Evolutionary conservation across 148 eudicot genomes (phyloP).

Genomic region (Bassia scoparia): DNA sequence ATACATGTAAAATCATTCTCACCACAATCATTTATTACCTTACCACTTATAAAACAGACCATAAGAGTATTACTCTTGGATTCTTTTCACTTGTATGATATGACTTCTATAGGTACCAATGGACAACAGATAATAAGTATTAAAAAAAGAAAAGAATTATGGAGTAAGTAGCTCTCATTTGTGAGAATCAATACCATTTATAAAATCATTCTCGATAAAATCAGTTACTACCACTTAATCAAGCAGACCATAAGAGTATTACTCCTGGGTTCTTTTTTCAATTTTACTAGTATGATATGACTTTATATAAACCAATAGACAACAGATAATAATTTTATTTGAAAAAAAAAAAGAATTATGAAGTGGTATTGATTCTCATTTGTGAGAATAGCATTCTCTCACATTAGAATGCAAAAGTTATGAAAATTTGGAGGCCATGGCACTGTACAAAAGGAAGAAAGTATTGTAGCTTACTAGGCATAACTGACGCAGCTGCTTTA

Average conservation of each 20-base stretch:
- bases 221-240: not conserved
- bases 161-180: not conserved
- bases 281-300: no score
- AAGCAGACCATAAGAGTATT: not conserved
- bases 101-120: not conserved
- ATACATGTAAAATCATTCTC: not conserved
- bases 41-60: not conserved
- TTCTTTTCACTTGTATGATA: not conserved
- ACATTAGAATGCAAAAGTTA: not conserved
- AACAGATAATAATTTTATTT: not conserved
- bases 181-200: no score
- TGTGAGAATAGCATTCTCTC: constrained; percentile 2
- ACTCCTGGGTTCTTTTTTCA: not conserved
- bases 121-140: no score
- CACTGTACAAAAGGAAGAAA: not conserved
- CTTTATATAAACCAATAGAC: not conserved
- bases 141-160: not conserved
- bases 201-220: not conserved
- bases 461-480: constrained; percentile 45
- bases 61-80: not conserved
- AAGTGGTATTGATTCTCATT: not conserved
- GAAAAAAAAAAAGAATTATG: not conserved
- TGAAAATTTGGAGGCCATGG: not conserved
- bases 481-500: constrained; percentile 33
- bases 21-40: not conserved